Base-by-base conservation (phyloP, 2,329 filamentous ascomycete genomes). In the Dactylellina cionopaga region DNA sequence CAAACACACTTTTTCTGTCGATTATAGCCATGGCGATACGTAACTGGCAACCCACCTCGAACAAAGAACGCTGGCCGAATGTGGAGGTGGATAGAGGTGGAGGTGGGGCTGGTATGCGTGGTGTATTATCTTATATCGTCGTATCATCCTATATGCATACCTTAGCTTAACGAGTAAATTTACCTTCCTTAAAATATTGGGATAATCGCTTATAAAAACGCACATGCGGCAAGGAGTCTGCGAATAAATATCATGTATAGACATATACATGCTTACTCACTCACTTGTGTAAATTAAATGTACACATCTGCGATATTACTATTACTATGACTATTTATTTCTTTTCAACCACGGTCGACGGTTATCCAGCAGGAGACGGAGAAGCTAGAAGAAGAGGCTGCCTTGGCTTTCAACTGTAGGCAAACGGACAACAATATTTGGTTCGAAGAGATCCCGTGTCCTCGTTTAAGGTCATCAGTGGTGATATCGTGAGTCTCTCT, bases 121-220 rank as follows among this genome's bases (percentile, higher is more conserved):
- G n/a, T n/a, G n/a, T n/a, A n/a, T n/a, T n/a, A n/a, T n/a, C n/a
- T n/a, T n/a, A n/a, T n/a, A n/a, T n/a, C n/a, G n/a, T n/a, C n/a
- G n/a, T n/a, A n/a, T n/a, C n/a, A n/a, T n/a, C n/a, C n/a, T n/a
- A n/a, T n/a, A n/a, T n/a, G n/a, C n/a, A n/a, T n/a, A n/a, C n/a
- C n/a, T n/a, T 58, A 46, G 52, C 58, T 72, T 72, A 65, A 54
- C 68, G 68, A 72, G n/a, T n/a, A n/a, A n/a, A n/a, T 59, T 60
- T 51, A 65, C 68, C 59, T 72, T 72, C 68, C 66, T 29, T 39
- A 71, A 64, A 64, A 59, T 55, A 41, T 37, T 51, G 46, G 46
- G n/a, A n/a, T n/a, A 64, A 33, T 27, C 56, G 49, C 66, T 55
- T 72, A 65, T 72, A 72, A 72, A n/a, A 71, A 72, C 68, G 47